Evolutionary conservation across 441 rosid species (phyloP), one percentile per base, ranked within the genome.

Genomic region (Populus hybrid): DNA sequence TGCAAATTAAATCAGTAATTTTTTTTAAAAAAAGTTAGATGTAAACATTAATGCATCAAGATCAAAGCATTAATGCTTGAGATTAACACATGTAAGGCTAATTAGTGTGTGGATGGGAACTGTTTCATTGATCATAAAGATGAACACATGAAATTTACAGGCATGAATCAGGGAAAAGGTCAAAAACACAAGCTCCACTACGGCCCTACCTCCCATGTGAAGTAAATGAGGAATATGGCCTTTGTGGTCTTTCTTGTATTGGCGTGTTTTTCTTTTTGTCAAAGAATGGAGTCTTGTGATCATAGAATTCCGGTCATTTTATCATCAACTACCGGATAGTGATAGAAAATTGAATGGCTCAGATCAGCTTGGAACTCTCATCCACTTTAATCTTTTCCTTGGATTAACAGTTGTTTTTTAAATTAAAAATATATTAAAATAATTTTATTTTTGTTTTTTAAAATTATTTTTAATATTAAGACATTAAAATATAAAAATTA

Each of bases 141-240:
- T 46, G 6, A 14, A 46, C 16, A 14, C 20, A 4, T 46, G 57
- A 14, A 4, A 46, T 14, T 46, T 46, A 14, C 57, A 14, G 16
- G 1, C 46, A 61, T 35, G 11, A 23, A 38, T 0, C 2, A 57
- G 36, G 66, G 42, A 8, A 50, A 23, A 35, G 14, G 10, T 4
- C 10, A 5, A 57, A 59, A 23, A 57, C 54, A 24, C 35, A 57
- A n/a, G 8, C 20, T 67, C 57, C 18, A 14, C 2, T 2, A 67
- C 0, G 77, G 81, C 10, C 81, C 77, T 78, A 73, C 81, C 81
- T 34, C 36, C 36, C 36, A 78, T 78, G 77, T 77, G 74, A 69
- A 61, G 74, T 14, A 50, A 70, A 30, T 9, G 7, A 65, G 32
- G 66, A n/a, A 30, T 23, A 9, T 35, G 38, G 12, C 20, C 36